These are phyloP conservation scores for Colletotrichum sp. DNA, from an alignment of 2,329 filamentous ascomycete species.

Conservation along the genomic window DNA sequence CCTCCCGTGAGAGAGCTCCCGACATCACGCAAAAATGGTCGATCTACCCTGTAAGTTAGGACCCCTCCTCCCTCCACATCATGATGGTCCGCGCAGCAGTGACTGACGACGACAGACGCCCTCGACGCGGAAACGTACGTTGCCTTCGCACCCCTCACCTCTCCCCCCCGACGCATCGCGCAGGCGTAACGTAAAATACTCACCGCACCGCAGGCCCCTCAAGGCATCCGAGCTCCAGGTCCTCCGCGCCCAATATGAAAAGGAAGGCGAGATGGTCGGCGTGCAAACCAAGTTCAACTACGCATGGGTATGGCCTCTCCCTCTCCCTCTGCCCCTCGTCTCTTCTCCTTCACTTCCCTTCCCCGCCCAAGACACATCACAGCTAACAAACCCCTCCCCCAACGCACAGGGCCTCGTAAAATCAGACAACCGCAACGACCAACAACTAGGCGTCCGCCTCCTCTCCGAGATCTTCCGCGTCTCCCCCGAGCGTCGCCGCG, in stretches of 20 bases:
- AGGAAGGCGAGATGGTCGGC: constrained; percentile 95
- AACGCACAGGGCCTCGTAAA: constrained; percentile 84
- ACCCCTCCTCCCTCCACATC: neutral
- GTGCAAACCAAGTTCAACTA: constrained; percentile 99
- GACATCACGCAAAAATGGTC: constrained; percentile 40
- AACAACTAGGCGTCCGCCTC: constrained; percentile 92
- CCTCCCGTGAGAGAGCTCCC: neutral
- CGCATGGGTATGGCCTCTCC: constrained; percentile 77
- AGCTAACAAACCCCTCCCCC: neutral
- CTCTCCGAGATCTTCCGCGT: constrained; percentile 96
- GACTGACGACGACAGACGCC: constrained; percentile 69
- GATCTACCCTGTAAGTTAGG: constrained; percentile 52
- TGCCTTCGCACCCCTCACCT: neutral
- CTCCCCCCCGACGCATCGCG: neutral
- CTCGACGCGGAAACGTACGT: constrained; percentile 93
- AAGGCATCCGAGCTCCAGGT: constrained; percentile 93
- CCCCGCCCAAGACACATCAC: neutral
- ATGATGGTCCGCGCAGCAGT: neutral
- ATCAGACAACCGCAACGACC: constrained; percentile 81
- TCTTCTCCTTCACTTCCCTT: too few relatives aligned
- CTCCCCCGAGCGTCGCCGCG: constrained; percentile 88
- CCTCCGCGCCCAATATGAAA: constrained; percentile 92
- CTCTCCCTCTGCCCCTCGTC: neutral
- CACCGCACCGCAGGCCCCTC: constrained; percentile 67
- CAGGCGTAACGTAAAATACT: neutral